A percentile compares a stretch with the other conserved stretches of the same genome.
These are phyloP conservation scores for Ustilago nuda DNA, from an alignment of 1,284 basidiomycete species.

Conservation along the genomic window DNA sequence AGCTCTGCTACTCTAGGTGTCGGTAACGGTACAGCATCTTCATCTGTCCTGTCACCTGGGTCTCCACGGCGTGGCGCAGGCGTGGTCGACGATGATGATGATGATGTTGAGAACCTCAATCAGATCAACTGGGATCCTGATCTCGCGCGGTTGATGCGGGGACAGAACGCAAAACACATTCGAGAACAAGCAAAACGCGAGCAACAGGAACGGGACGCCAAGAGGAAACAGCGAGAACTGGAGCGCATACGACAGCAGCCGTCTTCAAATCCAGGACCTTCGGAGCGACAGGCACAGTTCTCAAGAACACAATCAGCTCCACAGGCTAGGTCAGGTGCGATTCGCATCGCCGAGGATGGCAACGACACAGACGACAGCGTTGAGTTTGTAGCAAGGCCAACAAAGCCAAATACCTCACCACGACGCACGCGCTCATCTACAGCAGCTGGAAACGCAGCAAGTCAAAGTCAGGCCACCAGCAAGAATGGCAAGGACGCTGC, in stretches of 20 bases:
- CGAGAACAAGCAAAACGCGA: conserved; percentile 48
- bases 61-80: not conserved
- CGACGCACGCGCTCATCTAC: conserved; percentile 13
- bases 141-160: conserved; percentile 50
- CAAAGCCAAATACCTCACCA: conserved; percentile 3
- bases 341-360: not conserved
- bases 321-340: conserved; percentile 6
- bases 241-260: conserved; percentile 21
- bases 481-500: not conserved
- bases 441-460: conserved; percentile 5
- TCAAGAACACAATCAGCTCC: conserved; percentile 19
- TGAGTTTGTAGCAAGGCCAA: conserved; percentile 16
- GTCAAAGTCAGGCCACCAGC: not conserved
- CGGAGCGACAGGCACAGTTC: conserved; percentile 11
- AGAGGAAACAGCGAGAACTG: conserved; percentile 23
- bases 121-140: conserved; percentile 54
- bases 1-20: conserved; percentile 24
- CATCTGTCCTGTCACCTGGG: not conserved
- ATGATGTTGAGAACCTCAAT: conserved; percentile 6
- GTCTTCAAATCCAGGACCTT: conserved; percentile 5
- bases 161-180: conserved; percentile 47
- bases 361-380: conserved; percentile 40
- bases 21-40: conserved; percentile 2
- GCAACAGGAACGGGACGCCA: conserved; percentile 29
- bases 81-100: conserved; percentile 1